Base-by-base conservation (phyloP, 306 rosid genomes). In the Elaeagnus macrophylla region DNA sequence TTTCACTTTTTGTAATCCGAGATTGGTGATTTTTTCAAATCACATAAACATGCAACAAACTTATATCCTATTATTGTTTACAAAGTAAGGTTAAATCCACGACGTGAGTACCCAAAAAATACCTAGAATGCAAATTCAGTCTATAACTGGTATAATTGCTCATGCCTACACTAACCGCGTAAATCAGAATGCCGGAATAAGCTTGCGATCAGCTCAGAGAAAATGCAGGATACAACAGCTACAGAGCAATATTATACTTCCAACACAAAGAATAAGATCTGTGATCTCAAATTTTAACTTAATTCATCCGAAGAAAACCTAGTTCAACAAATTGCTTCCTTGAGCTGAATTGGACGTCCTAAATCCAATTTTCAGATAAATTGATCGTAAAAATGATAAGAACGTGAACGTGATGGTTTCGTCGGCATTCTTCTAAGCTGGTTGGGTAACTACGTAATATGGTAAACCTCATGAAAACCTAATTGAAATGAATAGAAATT, bases 401-500 rank as follows among this genome's bases (percentile, higher is more conserved):
- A n/a, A n/a, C n/a, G n/a, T n/a, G n/a, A n/a, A n/a, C n/a, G n/a
- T n/a, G n/a, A n/a, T n/a, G n/a, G n/a, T n/a, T n/a, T n/a, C n/a
- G n/a, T n/a, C n/a, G n/a, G n/a, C n/a, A n/a, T 40, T 40, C 8
- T n/a, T 6, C 8, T 40, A 2, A 9, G 44, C 44, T 40, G 8
- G 50, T 53, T 38, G 45, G 20, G 52, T n/a, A 38, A 3, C 50
- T 17, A 56, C 61, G 36, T 49, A 12, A 46, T 9, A 56, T 12
- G 6, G 18, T 6, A 35, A 57, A 35, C 16, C 47, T 16, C 6
- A 32, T 18, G 15, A 37, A 54, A 61, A 72, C 80, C 72, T 57
- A 70, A 48, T 48, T 46, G 39, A 2, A 48, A 13, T 40, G 69
- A 73, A 56, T 63, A 71, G 62, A 65, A 49, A 50, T 9, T 0